Conservation (phyloP, 129 eudicot species). For the Artemisia argyi region DNA sequence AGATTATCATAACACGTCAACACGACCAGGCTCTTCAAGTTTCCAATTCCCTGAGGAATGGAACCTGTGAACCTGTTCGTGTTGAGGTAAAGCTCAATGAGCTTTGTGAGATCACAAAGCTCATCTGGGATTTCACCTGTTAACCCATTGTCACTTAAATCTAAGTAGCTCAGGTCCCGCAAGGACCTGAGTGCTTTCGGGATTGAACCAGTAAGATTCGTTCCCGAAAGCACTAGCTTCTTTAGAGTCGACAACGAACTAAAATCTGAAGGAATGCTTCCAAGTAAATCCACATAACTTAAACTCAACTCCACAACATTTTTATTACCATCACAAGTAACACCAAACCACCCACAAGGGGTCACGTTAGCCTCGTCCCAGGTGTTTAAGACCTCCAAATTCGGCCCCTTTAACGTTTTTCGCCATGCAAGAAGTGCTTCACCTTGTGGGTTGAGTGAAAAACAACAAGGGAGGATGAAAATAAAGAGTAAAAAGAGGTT, state of each 20-base stretch:
- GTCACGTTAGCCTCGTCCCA: constrained; percentile 61
- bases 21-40: constrained; percentile 51
- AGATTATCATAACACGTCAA: constrained; percentile 74
- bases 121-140: constrained; percentile 71
- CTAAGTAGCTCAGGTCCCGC: constrained; percentile 46
- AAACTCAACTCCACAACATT: constrained; percentile 61
- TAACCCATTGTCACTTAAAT: constrained; percentile 84
- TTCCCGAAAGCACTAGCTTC: constrained; percentile 67
- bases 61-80: constrained; percentile 67
- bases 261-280: constrained; percentile 54
- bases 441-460: constrained; percentile 69
- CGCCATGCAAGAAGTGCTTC: constrained; percentile 74
- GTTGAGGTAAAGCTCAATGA: constrained; percentile 61
- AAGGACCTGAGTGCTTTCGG: constrained; percentile 57
- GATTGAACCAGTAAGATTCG: constrained; percentile 76
- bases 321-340: constrained; percentile 52
- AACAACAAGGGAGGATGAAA: constrained; percentile 23
- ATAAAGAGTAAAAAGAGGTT: constrained; percentile 21
- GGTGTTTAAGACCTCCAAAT: constrained; percentile 39
- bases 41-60: constrained; percentile 60
- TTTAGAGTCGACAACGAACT: constrained; percentile 42
- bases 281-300: constrained; percentile 67
- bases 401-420: constrained; percentile 49
- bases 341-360: constrained; percentile 80
- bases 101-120: constrained; percentile 49